These are phyloP conservation scores for Ophiocordyceps polyrhachis-furcata DNA, from an alignment of 2,329 filamentous ascomycete species.

Conservation along the genomic window DNA sequence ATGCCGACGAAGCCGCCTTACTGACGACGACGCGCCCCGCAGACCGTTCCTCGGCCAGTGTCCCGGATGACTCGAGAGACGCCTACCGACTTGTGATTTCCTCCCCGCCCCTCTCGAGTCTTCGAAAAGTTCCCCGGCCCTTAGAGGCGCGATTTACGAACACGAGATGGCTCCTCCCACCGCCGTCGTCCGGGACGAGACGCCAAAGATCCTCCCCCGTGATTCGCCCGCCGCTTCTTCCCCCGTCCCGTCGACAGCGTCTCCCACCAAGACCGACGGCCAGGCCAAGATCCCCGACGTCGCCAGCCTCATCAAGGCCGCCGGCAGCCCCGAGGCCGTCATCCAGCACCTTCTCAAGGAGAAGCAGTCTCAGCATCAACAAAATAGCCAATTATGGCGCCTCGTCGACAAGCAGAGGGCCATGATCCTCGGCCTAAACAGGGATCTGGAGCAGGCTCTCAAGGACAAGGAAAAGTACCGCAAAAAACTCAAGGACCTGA, in stretches of 20 bases:
- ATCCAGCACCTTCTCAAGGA: conserved; percentile 81
- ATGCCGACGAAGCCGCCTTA: not conserved
- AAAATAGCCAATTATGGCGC: not conserved
- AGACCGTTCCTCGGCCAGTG: conserved; percentile 4
- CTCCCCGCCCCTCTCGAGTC: conserved; percentile 6
- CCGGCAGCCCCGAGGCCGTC: conserved; percentile 75
- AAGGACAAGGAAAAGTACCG: not conserved
- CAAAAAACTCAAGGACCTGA: not conserved
- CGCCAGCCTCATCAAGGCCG: conserved; percentile 58
- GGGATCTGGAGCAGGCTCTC: not conserved
- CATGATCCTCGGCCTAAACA: not conserved
- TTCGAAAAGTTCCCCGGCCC: not conserved
- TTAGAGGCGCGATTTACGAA: not conserved
- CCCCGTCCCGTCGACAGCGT: conserved; percentile 43
- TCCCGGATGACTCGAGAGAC: conserved; percentile 31
- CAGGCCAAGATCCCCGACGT: conserved; percentile 50
- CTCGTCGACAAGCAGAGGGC: not conserved
- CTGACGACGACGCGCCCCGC: not conserved
- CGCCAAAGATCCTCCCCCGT: conserved; percentile 31
- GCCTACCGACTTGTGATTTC: conserved; percentile 23
- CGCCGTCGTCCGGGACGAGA: conserved; percentile 20
- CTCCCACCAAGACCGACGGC: conserved; percentile 25
- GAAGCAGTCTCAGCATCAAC: conserved; percentile 51
- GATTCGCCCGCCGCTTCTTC: conserved; percentile 87
- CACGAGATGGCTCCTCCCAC: conserved; percentile 28